Conservation (phyloP, 768 basidiomycete species). For the Leccinum broughii region DNA sequence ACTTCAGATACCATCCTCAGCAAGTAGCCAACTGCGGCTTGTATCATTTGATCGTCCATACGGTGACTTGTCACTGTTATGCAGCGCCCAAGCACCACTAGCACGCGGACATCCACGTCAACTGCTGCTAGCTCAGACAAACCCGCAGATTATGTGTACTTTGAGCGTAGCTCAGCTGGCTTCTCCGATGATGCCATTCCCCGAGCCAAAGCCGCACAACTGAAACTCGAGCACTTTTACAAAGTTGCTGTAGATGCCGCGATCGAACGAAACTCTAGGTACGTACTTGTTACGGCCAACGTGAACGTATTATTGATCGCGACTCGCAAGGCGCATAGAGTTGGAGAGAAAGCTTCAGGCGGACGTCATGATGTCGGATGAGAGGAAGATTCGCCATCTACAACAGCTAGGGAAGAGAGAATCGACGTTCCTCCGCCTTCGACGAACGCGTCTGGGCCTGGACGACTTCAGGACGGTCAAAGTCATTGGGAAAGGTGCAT, state of each 20-base stretch:
- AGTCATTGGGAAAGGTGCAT: slow-evolving; percentile 98
- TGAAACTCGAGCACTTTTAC: slow-evolving; percentile 96
- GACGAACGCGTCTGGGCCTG: slow-evolving; percentile 86
- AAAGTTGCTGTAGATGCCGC: slow-evolving; percentile 96
- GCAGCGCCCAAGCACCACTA: slow-evolving; percentile 33
- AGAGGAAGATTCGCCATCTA: slow-evolving; percentile 83
- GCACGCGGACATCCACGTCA: slow-evolving; percentile 29
- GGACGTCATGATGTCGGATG: slow-evolving; percentile 72
- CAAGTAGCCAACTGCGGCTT: background rate
- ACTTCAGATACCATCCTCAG: background rate
- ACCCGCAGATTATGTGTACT: slow-evolving; percentile 83
- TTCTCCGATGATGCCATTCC: slow-evolving; percentile 83
- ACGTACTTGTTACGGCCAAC: slow-evolving; percentile 6
- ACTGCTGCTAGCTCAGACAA: slow-evolving; percentile 34
- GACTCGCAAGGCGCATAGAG: slow-evolving; percentile 69
- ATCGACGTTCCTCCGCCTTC: slow-evolving; percentile 82
- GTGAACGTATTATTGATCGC: slow-evolving; percentile 2
- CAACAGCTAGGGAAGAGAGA: slow-evolving; percentile 85
- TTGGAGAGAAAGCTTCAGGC: slow-evolving; percentile 76
- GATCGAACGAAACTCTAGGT: slow-evolving; percentile 92
- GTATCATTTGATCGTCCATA: background rate
- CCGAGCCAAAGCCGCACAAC: slow-evolving; percentile 85
- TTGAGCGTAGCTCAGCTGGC: slow-evolving; percentile 73
- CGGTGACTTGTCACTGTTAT: slow-evolving; percentile 11
- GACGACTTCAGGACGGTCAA: slow-evolving; percentile 96